Evolutionary conservation across 2,329 filamentous ascomycete species (phyloP).

Genomic region (Ploettnerulaceae sp.): DNA sequence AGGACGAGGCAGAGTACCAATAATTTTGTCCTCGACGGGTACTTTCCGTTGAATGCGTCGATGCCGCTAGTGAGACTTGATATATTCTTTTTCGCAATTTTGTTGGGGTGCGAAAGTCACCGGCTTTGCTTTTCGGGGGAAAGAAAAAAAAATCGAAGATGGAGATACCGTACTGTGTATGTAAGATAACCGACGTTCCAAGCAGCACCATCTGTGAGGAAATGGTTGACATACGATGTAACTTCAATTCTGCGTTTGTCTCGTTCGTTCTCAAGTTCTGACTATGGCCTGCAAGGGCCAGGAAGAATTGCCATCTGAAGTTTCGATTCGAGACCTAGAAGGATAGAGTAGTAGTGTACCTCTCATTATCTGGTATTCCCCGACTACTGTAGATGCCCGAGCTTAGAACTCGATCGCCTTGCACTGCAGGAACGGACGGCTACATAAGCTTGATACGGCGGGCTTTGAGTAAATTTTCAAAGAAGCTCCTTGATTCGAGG

Average conservation of each 20-base stretch:
- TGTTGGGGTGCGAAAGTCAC: not conserved
- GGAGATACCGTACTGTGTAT: not conserved
- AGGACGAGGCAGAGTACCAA: slow-evolving; percentile 19
- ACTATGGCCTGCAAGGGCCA: slow-evolving; percentile 11
- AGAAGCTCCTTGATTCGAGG: slow-evolving; percentile 28
- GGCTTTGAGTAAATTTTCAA: slow-evolving; percentile 15
- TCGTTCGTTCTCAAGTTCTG: slow-evolving; percentile 10
- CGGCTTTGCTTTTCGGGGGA: slow-evolving; percentile 8
- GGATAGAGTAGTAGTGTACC: not conserved
- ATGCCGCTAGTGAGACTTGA: slow-evolving; percentile 2
- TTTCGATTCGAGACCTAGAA: slow-evolving; percentile 6
- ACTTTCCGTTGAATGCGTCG: not conserved
- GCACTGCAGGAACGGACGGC: slow-evolving; percentile 30
- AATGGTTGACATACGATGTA: not conserved
- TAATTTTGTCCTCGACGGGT: slow-evolving; percentile 8
- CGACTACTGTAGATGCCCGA: slow-evolving; percentile 19
- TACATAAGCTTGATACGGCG: slow-evolving; percentile 26
- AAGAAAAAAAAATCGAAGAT: not conserved
- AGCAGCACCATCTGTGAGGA: not conserved
- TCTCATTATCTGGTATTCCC: slow-evolving; percentile 21
- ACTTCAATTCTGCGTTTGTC: not conserved
- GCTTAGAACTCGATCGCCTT: slow-evolving; percentile 23
- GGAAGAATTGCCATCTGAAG: not conserved
- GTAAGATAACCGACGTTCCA: not conserved
- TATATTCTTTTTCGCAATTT: not conserved